These are phyloP conservation scores for Ogataea corticis DNA, from an alignment of 805 yeast genomes.

Conservation along the genomic window DNA sequence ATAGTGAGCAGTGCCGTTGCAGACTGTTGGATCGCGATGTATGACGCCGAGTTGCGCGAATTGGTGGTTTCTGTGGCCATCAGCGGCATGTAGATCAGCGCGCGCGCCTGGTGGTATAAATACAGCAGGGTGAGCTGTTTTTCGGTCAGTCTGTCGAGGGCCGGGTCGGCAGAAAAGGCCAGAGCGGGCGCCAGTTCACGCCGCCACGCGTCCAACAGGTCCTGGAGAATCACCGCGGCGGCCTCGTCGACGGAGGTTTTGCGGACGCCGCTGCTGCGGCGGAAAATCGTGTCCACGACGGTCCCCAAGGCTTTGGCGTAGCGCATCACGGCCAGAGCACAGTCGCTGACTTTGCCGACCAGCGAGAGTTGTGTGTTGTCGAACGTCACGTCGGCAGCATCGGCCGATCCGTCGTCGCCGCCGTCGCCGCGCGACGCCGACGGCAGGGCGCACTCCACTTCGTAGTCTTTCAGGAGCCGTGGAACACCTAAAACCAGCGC, in stretches of 20 bases:
- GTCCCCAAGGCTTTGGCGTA: constrained; percentile 72
- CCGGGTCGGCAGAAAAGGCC: constrained; percentile 59
- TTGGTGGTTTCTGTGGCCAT: constrained; percentile 45
- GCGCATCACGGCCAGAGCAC: constrained; percentile 65
- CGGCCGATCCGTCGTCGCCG: constrained; percentile 52
- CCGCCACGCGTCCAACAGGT: constrained; percentile 77
- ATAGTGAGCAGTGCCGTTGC: constrained; percentile 60
- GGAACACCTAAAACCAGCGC: constrained; percentile 83
- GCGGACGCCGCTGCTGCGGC: constrained; percentile 43
- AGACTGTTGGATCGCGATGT: constrained; percentile 68
- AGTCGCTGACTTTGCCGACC: constrained; percentile 68
- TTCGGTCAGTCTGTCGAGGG: constrained; percentile 38
- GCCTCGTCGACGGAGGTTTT: constrained; percentile 33
- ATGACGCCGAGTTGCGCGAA: constrained; percentile 51
- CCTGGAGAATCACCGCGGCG: constrained; percentile 46
- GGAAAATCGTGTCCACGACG: constrained; percentile 68
- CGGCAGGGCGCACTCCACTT: constrained; percentile 85
- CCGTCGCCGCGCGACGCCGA: constrained; percentile 43
- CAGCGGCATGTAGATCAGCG: constrained; percentile 65
- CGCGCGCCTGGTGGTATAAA: constrained; percentile 61
- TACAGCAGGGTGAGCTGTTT: constrained; percentile 55
- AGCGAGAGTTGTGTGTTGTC: constrained; percentile 59
- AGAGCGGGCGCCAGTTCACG: constrained; percentile 62
- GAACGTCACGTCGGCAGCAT: too few species aligned
- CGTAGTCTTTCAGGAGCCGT: constrained; percentile 72